A percentile compares a stretch with the other conserved stretches of the same genome.
phyloP scores from a whole-genome alignment of 768 basidiomycete species.

The Auriscalpium orientale region DNA sequence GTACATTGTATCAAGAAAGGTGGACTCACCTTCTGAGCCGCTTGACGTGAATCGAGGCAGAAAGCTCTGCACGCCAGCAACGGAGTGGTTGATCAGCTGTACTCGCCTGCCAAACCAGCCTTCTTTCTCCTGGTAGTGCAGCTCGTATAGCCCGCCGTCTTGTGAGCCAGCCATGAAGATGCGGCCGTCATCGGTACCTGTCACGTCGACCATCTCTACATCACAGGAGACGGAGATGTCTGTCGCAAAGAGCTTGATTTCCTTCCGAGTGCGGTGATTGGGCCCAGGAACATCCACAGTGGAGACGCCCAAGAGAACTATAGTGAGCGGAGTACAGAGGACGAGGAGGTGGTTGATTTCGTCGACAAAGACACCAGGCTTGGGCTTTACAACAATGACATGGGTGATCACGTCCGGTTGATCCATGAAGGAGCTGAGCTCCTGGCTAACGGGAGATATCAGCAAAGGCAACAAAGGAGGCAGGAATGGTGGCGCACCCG shows the following conservation, averaged over 20 bases:
- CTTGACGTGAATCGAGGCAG: slow-evolving; percentile 67
- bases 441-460: slow-evolving; percentile 45
- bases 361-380: slow-evolving; percentile 83
- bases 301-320: slow-evolving; percentile 81
- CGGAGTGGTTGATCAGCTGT: slow-evolving; percentile 81
- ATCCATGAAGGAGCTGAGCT: slow-evolving; percentile 87
- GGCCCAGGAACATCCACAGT: slow-evolving; percentile 35
- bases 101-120: slow-evolving; percentile 89
- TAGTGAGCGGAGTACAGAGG: slow-evolving; percentile 78
- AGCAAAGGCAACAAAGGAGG: neutral
- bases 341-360: slow-evolving; percentile 85
- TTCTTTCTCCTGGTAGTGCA: slow-evolving; percentile 85
- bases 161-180: slow-evolving; percentile 86
- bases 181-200: slow-evolving; percentile 72
- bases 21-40: slow-evolving; percentile 53
- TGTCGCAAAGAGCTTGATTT: slow-evolving; percentile 85
- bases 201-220: slow-evolving; percentile 79
- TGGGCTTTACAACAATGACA: slow-evolving; percentile 84
- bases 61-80: slow-evolving; percentile 69
- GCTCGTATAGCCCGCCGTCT: slow-evolving; percentile 86
- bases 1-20: neutral
- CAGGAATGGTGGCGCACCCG: slow-evolving; percentile 48
- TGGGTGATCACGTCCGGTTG: slow-evolving; percentile 85
- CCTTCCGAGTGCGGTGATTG: slow-evolving; percentile 40
- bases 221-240: slow-evolving; percentile 75